phyloP scores from a whole-genome alignment of 2,329 filamentous ascomycete species.

The Aspergillus aculeatus region DNA sequence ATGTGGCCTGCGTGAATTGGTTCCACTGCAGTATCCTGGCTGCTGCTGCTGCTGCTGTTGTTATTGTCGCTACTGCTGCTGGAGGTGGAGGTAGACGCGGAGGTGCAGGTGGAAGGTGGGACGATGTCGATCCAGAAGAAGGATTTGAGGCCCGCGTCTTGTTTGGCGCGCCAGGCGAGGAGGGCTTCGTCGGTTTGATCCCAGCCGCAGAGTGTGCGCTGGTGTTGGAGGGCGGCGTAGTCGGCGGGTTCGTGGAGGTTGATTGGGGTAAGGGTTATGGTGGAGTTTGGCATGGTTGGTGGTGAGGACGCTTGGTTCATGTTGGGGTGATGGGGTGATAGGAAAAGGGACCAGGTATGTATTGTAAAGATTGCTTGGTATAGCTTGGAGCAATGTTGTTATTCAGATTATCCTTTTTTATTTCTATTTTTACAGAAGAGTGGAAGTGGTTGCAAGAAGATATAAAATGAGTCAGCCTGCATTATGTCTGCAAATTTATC shows the following conservation, averaged over 20 bases:
- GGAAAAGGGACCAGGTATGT: too few species aligned
- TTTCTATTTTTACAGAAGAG: too few species aligned
- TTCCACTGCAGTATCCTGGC: neutral
- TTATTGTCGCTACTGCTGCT: neutral
- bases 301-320: slow-evolving; percentile 12
- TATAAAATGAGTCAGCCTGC: too few species aligned
- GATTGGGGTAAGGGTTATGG: slow-evolving; percentile 49
- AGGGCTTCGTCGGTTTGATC: slow-evolving; percentile 9
- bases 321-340: too few species aligned
- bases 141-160: slow-evolving; percentile 13
- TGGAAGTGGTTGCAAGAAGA: too few species aligned
- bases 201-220: slow-evolving; percentile 20
- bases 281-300: slow-evolving; percentile 61
- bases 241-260: slow-evolving; percentile 16
- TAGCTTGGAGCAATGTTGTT: too few species aligned
- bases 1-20: slow-evolving; percentile 27
- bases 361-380: too few species aligned
- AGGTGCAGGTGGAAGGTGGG: neutral
- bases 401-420: too few species aligned
- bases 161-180: slow-evolving; percentile 13
- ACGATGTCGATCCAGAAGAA: slow-evolving; percentile 21
- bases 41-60: neutral
- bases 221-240: slow-evolving; percentile 12
- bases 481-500: too few species aligned
- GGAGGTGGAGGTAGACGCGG: neutral